Conservation (phyloP, 2,329 filamentous ascomycete genomes). For the Sarocladiaceae sp. region DNA sequence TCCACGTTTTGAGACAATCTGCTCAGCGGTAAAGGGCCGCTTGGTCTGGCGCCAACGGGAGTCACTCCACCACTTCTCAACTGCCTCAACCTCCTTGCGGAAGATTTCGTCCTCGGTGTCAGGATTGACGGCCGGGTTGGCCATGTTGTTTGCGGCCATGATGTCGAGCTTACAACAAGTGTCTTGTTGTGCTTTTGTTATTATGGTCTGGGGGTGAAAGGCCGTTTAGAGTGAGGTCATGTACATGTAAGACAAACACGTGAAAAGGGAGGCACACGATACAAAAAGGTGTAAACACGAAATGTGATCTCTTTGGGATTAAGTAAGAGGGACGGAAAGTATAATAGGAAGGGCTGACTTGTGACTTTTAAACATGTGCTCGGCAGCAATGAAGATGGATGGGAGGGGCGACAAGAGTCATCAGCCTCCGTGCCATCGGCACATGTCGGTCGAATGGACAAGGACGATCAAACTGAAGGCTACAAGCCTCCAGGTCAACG, state of each 20-base stretch:
- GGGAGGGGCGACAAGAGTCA: slow-evolving; percentile 5
- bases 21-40: slow-evolving; percentile 90
- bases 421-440: slow-evolving; percentile 11
- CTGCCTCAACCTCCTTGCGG: slow-evolving; percentile 76
- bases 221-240: background rate
- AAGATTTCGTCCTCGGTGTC: slow-evolving; percentile 62
- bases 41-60: slow-evolving; percentile 90
- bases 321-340: background rate
- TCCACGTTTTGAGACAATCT: slow-evolving; percentile 93
- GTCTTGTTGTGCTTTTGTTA: background rate
- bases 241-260: slow-evolving; percentile 4
- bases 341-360: background rate
- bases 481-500: background rate
- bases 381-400: background rate
- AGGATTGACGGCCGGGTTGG: slow-evolving; percentile 51
- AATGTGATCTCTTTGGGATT: background rate
- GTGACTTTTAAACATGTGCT: background rate
- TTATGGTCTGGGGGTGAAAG: background rate
- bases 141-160: slow-evolving; percentile 62
- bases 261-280: background rate
- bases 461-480: background rate
- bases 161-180: slow-evolving; percentile 16
- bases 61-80: slow-evolving; percentile 93
- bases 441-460: slow-evolving; percentile 17
- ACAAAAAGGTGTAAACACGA: background rate